Evolutionary conservation across 2,329 filamentous ascomycete species (phyloP).

Genomic region (Fusarium sp.): DNA sequence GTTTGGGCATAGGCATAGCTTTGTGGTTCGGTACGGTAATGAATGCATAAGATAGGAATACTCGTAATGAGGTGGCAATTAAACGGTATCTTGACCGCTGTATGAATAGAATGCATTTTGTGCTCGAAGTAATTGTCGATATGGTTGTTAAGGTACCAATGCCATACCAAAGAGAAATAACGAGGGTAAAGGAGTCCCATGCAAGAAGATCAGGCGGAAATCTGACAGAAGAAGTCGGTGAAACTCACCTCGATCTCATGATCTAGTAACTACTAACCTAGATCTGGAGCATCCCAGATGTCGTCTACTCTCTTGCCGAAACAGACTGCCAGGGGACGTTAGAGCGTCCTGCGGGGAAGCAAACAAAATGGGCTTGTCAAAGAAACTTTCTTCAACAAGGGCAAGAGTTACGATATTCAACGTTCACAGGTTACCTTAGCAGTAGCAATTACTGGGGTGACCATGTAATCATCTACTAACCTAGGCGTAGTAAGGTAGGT

Average conservation of each 20-base stretch:
- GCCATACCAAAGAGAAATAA: not conserved
- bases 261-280: too few relatives aligned
- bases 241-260: not conserved
- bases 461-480: not conserved
- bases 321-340: not conserved
- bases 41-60: slow-evolving; percentile 36
- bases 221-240: not conserved
- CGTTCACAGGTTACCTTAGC: not conserved
- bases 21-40: slow-evolving; percentile 12
- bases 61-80: slow-evolving; percentile 28
- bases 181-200: not conserved
- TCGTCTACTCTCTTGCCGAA: not conserved
- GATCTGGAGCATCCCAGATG: not conserved
- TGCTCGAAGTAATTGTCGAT: not conserved
- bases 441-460: not conserved
- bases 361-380: not conserved
- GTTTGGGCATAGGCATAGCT: slow-evolving; percentile 19
- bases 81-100: slow-evolving; percentile 24
- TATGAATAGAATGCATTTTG: slow-evolving; percentile 17
- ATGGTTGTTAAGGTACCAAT: not conserved
- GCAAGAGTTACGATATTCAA: not conserved
- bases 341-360: not conserved
- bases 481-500: too few relatives aligned
- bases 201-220: not conserved
- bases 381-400: not conserved